Base-by-base conservation (phyloP, 2,329 filamentous ascomycete genomes). In the Tolypocladium pustulatum region DNA sequence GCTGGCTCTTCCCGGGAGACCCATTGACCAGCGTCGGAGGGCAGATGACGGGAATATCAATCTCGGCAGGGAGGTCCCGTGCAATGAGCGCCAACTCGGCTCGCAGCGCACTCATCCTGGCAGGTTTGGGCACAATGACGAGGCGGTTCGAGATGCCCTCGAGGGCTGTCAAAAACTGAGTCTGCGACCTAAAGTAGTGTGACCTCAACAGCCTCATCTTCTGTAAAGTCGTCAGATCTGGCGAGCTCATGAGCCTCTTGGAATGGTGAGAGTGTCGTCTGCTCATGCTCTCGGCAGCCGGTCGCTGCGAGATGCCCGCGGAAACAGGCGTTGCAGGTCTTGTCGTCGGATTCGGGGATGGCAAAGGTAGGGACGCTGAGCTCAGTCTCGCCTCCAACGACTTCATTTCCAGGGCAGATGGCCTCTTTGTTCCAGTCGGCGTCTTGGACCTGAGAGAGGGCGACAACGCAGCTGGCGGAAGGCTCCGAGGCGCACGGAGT, bases 71-170 rank as follows among this genome's bases (percentile, higher is more conserved):
- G 52, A 94, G 75, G 67, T 94, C 90, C 66, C 90, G 88, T 2
- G 86, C 87, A 62, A 94, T 89, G 40, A 94, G 78, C 17, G 89
- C 90, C 61, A 94, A 78, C 72, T 94, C 90, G 3, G 90, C 90
- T 59, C 90, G 82, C 53, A 94, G 76, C 49, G 90, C 90, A 71
- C 90, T 94, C 65, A 94, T 79, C 37, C 90, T 84, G 46, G 90
- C 90, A 38, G 86, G 84, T 69, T 94, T 94, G 1, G 90, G 90
- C 6, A 94, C 90, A 57, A 88, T 81, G 7, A 94, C 88, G 52
- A 94, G 76, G n/a, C 89, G 85, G 68, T 91, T 92, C 3, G 90
- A 94, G 57, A 94, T 93, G 64, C 89, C 87, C 70, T 93, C 89
- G 20, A 94, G 78, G 1, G 90, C 90, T 4, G 86, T 88, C 61